Evolutionary conservation across 164 flowering plant genomes (phyloP), one percentile per base, ranked within the genome.

Genomic region (Brasenia schreberi): DNA sequence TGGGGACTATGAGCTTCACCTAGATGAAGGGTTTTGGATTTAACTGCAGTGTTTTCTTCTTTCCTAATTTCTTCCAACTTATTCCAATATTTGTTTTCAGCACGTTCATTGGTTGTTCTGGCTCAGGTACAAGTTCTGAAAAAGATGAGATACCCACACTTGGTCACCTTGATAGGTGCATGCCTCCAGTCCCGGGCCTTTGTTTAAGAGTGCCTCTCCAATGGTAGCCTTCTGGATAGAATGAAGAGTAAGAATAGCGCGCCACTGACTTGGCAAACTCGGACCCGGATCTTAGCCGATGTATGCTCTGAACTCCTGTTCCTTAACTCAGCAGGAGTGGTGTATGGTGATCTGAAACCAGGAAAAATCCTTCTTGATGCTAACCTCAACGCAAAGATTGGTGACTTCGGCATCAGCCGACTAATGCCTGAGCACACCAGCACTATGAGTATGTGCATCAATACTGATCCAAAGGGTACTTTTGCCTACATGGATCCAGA

Each of bases 191-290:
- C 83, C 6, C 77, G 82, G 79, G 58, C 86, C 17, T 86, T 92
- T 14, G 56, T 92, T 42, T 92, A 88, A 53, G 98, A 92, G 70
- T 92, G 81, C 78, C 90, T 87, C 43, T 79, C 85, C 14, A 80
- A 82, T 74, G 98, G 98, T 58, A 92, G 90, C 73, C 86, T 92
- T 42, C 96, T 90, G 75, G 96, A 92, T 67, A 85, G 90, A 17
- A 91, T 92, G 42, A 80, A 81, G 75, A 84, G 84, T 66, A 81
- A 81, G 75, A 84, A 84, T 67, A 70, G 85, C 65, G 72, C 92
- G 0, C 96, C 96, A 3, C 77, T 93, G 45, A 71, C 96, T 27
- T 93, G 97, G 98, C 87, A 87, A 75, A 79, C 78, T 53, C 79
- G 98, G 59, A 81, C 80, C 49, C 82, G 85, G 19, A 86, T 94